A percentile compares a stretch with the other conserved stretches of the same genome.
These are phyloP conservation scores for Passiflora organensis DNA, from an alignment of 345 rosid genomes.

Conservation along the genomic window DNA sequence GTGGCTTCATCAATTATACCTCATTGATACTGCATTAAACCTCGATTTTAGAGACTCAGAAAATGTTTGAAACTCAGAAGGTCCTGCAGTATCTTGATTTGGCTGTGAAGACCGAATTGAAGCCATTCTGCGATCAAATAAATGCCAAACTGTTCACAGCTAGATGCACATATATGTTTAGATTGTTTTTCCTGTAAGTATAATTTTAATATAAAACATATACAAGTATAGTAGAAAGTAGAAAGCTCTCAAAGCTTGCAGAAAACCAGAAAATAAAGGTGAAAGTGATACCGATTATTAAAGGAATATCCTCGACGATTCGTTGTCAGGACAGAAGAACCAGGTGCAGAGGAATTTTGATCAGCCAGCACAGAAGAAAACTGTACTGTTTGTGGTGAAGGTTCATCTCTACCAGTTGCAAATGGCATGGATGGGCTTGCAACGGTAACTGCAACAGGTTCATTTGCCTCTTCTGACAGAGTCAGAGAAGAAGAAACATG, in stretches of 20 bases:
- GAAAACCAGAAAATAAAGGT: background rate
- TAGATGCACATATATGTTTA: background rate
- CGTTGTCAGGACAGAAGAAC: conserved; percentile 25
- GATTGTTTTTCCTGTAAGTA: background rate
- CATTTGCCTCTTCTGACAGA: conserved; percentile 31
- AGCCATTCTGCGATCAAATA: conserved; percentile 14
- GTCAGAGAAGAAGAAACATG: conserved; percentile 28
- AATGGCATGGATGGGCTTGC: conserved; percentile 16
- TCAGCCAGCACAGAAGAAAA: conserved; percentile 22
- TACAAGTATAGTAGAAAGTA: too few species aligned
- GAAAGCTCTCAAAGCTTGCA: too few species aligned
- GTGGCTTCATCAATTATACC: conserved; percentile 31
- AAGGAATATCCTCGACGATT: conserved; percentile 33
- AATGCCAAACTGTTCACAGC: conserved; percentile 1
- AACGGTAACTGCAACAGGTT: conserved; percentile 17
- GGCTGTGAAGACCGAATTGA: conserved; percentile 27
- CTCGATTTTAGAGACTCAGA: conserved; percentile 77
- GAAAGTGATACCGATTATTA: conserved; percentile 34
- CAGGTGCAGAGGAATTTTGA: conserved; percentile 32
- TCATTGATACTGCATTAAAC: conserved; percentile 69
- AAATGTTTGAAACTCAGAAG: conserved; percentile 80
- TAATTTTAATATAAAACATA: background rate
- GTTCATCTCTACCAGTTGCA: conserved; percentile 23
- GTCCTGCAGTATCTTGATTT: conserved; percentile 72
- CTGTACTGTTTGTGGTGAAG: conserved; percentile 19